Conservation (phyloP, 306 rosid species). For the Sesbania bispinosa region DNA sequence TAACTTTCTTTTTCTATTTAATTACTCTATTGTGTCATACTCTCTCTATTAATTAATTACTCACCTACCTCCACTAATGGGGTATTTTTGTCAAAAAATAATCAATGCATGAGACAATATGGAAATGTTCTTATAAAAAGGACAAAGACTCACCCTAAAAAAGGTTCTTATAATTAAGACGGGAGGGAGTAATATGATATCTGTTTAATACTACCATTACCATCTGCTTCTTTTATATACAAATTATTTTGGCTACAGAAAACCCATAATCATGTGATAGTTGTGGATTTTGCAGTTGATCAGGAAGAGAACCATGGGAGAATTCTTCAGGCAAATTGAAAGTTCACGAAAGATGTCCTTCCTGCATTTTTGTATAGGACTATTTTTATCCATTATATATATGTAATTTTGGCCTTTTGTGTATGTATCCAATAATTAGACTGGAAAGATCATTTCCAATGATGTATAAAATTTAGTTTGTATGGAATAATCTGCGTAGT, state of each 20-base stretch:
- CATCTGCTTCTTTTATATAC: too few species aligned
- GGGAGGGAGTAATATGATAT: too few species aligned
- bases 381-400: constrained; percentile 3
- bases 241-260: constrained; percentile 12
- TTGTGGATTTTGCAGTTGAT: constrained; percentile 48
- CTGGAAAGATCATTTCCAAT: constrained; percentile 11
- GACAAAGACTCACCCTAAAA: too few species aligned
- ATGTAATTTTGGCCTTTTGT: background rate
- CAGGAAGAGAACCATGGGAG: constrained; percentile 66
- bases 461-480: constrained; percentile 26
- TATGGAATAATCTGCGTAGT: constrained; percentile 12
- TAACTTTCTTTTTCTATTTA: too few species aligned
- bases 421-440: constrained; percentile 22
- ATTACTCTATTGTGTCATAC: too few species aligned
- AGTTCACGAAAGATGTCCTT: background rate
- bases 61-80: too few species aligned
- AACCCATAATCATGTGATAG: constrained; percentile 4
- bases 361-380: background rate
- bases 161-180: too few species aligned
- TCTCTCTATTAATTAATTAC: too few species aligned
- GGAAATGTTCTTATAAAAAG: too few species aligned
- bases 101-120: too few species aligned
- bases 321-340: constrained; percentile 68
- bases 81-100: too few species aligned
- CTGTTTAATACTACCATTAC: too few species aligned